A percentile compares a stretch with the other conserved stretches of the same genome.
Evolutionary conservation across 1,139 yeast genomes (phyloP).

Genomic region (Yamadazyma atmosphaerica): DNA sequence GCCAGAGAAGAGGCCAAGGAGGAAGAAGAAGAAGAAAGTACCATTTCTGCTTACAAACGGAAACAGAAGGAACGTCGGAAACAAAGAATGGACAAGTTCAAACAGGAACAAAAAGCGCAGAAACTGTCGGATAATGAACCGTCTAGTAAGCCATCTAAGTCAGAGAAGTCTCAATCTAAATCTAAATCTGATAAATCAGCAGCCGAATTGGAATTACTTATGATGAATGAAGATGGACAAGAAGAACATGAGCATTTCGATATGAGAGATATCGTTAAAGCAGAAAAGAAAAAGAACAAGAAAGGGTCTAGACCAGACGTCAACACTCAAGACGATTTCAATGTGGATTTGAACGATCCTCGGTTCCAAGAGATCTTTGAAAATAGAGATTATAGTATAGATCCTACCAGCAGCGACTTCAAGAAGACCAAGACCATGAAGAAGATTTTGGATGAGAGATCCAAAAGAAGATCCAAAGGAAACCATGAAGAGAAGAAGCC

Average conservation of each 20-base stretch:
- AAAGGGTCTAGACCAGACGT: constrained; percentile 38
- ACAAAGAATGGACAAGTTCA: constrained; percentile 72
- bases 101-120: constrained; percentile 53
- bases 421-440: constrained; percentile 88
- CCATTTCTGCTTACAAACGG: constrained; percentile 79
- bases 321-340: constrained; percentile 60
- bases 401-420: constrained; percentile 84
- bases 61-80: constrained; percentile 92
- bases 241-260: constrained; percentile 62
- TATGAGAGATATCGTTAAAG: constrained; percentile 74
- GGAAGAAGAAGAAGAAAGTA: constrained; percentile 60
- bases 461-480: constrained; percentile 46
- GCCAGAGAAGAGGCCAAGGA: constrained; percentile 22
- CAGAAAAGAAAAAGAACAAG: constrained; percentile 59
- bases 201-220: constrained; percentile 75
- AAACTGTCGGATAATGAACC: constrained; percentile 18
- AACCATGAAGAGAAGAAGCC: constrained; percentile 5
- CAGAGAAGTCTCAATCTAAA: constrained; percentile 19
- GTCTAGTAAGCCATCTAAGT: neutral
- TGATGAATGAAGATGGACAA: constrained; percentile 62
- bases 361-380: constrained; percentile 89
- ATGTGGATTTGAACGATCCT: constrained; percentile 71
- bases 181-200: constrained; percentile 39
- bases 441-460: constrained; percentile 71
- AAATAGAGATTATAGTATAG: constrained; percentile 88